Evolutionary conservation across 2,329 filamentous ascomycete genomes (phyloP), one percentile per base, ranked within the genome.

Genomic region (Lizonia empirigonia): DNA sequence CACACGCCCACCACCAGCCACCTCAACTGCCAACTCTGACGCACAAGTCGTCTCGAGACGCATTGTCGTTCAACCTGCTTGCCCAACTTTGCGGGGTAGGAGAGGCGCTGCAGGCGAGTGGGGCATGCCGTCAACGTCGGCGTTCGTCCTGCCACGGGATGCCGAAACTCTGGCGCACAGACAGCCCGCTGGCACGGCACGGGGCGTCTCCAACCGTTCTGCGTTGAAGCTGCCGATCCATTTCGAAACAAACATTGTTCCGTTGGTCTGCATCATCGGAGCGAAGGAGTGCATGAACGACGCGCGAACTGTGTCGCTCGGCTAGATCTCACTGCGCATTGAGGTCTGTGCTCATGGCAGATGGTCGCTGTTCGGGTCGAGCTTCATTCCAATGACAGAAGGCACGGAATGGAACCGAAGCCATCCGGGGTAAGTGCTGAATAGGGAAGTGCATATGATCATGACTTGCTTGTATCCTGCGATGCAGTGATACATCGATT

Each of bases 231-330:
- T 22, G 47, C 41, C 48, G 48, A 51, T 51, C 48, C n/a, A 35
- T 51, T 51, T 51, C 40, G 48, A 45, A 45, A 51, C 30, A 36
- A 51, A 51, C 41, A 35, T 41, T 45, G 48, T 51, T 45, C 36
- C 32, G 48, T 41, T 51, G 30, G 36, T 39, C 47, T 51, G 48
- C 41, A 44, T 15, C 38, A 7, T 27, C 19, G 41, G 40, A 36
- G 26, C 26, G 48, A 23, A 41, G 35, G 41, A 45, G 48, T 51
- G 41, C 35, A 36, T 51, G 48, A 51, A 51, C 48, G 41, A 45
- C 48, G 40, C 36, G 35, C 32, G 41, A 45, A 51, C 48, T 24
- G 30, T 30, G 30, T 29, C 40, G 22, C 22, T 12, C 27, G 8
- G 13, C 22, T 33, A 7, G 27, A 4, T 19, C 27, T 29, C 15